Conservation (phyloP, 176 grass and related monocot genomes). For the Musa troglodytarum region DNA sequence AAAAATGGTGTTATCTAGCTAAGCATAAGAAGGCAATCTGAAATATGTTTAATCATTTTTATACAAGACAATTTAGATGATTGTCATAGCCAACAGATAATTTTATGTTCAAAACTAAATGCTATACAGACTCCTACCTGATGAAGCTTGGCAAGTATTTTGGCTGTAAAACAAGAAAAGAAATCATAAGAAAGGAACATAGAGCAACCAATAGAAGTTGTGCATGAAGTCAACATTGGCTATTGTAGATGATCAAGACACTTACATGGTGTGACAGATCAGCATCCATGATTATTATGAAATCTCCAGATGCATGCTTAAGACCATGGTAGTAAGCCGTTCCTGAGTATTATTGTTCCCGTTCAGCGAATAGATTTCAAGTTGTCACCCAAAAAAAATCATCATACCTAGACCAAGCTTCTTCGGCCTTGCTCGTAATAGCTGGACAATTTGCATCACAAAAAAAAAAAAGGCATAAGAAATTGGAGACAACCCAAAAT, state of each 20-base stretch:
- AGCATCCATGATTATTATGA: conserved; percentile 90
- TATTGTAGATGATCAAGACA: background rate
- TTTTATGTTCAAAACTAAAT: background rate
- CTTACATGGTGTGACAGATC: conserved; percentile 92
- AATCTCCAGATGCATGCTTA: conserved; percentile 82
- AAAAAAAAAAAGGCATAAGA: conserved; percentile 13
- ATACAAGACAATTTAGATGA: background rate
- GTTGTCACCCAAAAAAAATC: background rate
- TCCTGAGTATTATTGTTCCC: conserved; percentile 32
- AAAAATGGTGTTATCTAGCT: background rate
- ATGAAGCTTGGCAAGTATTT: conserved; percentile 98
- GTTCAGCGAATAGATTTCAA: conserved; percentile 5
- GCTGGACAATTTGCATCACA: conserved; percentile 33
- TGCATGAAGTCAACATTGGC: conserved; percentile 13
- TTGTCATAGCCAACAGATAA: background rate
- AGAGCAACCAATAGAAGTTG: conserved; percentile 15
- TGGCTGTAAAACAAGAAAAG: conserved; percentile 45
- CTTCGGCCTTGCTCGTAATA: conserved; percentile 76
- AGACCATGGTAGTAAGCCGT: conserved; percentile 92
- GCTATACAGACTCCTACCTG: conserved; percentile 33
- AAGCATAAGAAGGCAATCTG: background rate
- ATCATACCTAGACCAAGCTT: conserved; percentile 85
- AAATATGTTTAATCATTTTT: background rate
- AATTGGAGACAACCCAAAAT: background rate
- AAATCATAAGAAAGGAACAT: conserved; percentile 17